Evolutionary conservation across 495 filamentous ascomycete genomes (phyloP).

Genomic region (Ramalina intermedia): DNA sequence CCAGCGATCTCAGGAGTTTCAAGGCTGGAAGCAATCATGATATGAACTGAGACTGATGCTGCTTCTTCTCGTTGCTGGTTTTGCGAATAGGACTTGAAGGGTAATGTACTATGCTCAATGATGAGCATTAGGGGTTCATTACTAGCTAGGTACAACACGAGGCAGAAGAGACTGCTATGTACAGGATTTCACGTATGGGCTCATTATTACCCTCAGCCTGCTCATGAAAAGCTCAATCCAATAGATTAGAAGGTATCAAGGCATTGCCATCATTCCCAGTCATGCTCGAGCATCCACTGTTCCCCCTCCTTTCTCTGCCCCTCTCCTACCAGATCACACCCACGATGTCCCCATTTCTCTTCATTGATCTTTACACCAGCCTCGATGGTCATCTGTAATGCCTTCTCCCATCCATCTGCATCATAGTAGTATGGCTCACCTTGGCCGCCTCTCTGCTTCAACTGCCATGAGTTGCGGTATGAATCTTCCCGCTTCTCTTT

Average conservation of each 20-base stretch:
- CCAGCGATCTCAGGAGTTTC: no score
- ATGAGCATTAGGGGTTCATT: no score
- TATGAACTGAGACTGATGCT: no score
- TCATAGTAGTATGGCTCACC: conserved; percentile 49
- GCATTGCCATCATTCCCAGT: conserved; percentile 18
- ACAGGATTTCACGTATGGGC: no score
- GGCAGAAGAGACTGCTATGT: no score
- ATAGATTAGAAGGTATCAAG: not conserved
- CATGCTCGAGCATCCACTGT: conserved; percentile 32
- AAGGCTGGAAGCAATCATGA: no score
- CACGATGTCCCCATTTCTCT: conserved; percentile 44
- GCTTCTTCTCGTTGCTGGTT: no score
- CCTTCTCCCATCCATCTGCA: conserved; percentile 35
- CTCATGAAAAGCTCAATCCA: no score
- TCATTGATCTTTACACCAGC: conserved; percentile 35
- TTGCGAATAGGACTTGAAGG: no score
- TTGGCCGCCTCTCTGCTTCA: conserved; percentile 37
- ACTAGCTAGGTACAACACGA: no score
- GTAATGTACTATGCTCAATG: no score
- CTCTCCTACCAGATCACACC: conserved; percentile 32
- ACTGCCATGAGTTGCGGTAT: conserved; percentile 47
- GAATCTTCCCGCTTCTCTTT: conserved; percentile 15
- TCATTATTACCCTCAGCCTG: no score
- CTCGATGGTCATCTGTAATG: conserved; percentile 36
- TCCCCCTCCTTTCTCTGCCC: conserved; percentile 28